Evolutionary conservation across 805 yeast species (phyloP), one percentile per base, ranked within the genome.

Genomic region (Hanseniaspora thailandica): DNA sequence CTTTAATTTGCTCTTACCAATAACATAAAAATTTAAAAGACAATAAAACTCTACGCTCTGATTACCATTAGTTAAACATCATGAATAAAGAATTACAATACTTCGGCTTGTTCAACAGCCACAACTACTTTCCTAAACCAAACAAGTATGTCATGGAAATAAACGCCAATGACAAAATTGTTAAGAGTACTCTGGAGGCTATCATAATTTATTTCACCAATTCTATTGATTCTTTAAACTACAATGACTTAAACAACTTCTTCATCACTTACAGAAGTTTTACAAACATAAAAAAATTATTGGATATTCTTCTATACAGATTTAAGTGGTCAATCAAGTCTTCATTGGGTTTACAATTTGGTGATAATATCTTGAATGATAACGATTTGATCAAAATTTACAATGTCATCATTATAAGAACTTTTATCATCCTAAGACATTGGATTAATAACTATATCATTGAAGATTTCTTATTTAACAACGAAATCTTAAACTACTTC

Each of bases 361-460:
- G 30, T 5, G 19, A 40, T 6, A 40, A 31, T 23, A 13, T 48
- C 10, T 15, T 38, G 19, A 52, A 40, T 17, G 64, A 64, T 45
- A 63, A 61, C 19, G 60, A 62, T n/a, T 62, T 61, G 39, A 61
- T 63, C 10, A 73, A 72, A 56, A 62, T 75, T 3, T 95, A 94
- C 1, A 76, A 81, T 55, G 71, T 84, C 44, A 81, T 83, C 1
- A 70, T 86, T 12, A 75, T 89, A 35, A 74, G 97, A 60, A 82
- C 95, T 0, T 90, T 89, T 69, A 96, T 86, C 26, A 81, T 84
- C 28, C 60, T 93, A 41, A 77, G 97, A 61, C 95, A 86, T 69
- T 90, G 97, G 95, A 65, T 90, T 19, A 67, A 86, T 55, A 90
- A 89, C 66, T 89, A 86, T 65, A 93, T 87, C 61, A 74, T 80